Conservation (phyloP, 257 asterid genomes). For the Penstemon eatonii region DNA sequence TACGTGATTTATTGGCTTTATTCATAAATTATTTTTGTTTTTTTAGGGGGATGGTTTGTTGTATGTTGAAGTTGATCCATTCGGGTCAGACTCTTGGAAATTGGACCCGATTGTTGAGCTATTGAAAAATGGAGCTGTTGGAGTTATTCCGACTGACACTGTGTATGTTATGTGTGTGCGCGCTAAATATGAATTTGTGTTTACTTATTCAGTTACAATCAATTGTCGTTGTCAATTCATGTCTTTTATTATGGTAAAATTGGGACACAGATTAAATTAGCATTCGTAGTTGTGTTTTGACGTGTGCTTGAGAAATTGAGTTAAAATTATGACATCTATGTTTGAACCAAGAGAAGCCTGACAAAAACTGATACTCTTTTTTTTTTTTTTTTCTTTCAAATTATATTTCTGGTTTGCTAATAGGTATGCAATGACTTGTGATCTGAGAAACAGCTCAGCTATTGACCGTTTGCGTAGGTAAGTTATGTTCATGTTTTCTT, state of each 20-base stretch:
- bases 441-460: conserved; percentile 64
- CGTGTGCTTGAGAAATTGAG: conserved; percentile 4
- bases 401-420: background rate
- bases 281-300: background rate
- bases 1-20: background rate
- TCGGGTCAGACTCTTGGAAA: conserved; percentile 84
- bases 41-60: conserved; percentile 58
- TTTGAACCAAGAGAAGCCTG: too few species aligned
- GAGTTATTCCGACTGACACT: conserved; percentile 96
- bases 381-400: background rate
- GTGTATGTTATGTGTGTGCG: conserved; percentile 42
- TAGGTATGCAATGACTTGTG: conserved; percentile 88
- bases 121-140: conserved; percentile 86
- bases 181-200: background rate
- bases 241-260: background rate
- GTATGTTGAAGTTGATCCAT: conserved; percentile 79
- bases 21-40: conserved; percentile 1
- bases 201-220: background rate
- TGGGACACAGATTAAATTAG: background rate
- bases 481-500: conserved; percentile 20
- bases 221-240: background rate
- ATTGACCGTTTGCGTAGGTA: conserved; percentile 83
- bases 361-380: background rate
- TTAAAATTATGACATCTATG: background rate
- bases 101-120: conserved; percentile 78